phyloP scores from a whole-genome alignment of 345 rosid genomes.

The Abelmoschus esculentus region DNA sequence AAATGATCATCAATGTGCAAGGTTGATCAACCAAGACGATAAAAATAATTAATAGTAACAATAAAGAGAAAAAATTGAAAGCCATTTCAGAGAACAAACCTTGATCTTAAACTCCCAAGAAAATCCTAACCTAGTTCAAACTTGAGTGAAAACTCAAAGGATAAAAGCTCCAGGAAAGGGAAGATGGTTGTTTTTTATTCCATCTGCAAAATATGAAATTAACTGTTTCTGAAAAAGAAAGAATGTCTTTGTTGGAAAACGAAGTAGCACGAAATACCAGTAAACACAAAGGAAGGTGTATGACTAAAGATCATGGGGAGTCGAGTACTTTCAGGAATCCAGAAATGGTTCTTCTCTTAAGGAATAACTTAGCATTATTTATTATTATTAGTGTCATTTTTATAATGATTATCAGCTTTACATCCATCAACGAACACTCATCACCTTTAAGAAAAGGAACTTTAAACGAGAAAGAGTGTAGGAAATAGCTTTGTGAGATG shows the following conservation, averaged over 20 bases:
- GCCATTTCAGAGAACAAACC: neutral
- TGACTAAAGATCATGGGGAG: constrained; percentile 10
- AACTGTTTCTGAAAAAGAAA: constrained; percentile 5
- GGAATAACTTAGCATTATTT: neutral
- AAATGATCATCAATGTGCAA: constrained; percentile 11
- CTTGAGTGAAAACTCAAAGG: neutral
- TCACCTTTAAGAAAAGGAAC: constrained; percentile 18
- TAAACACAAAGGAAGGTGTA: neutral
- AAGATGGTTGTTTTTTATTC: neutral
- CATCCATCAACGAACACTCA: constrained; percentile 18
- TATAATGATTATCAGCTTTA: constrained; percentile 13
- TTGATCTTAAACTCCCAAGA: neutral
- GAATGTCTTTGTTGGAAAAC: constrained; percentile 14
- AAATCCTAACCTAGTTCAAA: neutral
- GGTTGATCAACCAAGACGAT: neutral
- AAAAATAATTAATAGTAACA: neutral
- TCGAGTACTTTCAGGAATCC: constrained; percentile 8
- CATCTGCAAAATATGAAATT: neutral
- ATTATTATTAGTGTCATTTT: neutral
- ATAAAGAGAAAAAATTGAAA: too few species aligned
- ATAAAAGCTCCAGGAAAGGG: neutral
- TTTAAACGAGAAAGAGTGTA: constrained; percentile 18
- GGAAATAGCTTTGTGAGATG: constrained; percentile 12
- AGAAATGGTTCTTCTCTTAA: neutral
- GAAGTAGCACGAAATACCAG: constrained; percentile 6